Base-by-base conservation (phyloP, 2,329 filamentous ascomycete species). In the Rosellinia necatrix region DNA sequence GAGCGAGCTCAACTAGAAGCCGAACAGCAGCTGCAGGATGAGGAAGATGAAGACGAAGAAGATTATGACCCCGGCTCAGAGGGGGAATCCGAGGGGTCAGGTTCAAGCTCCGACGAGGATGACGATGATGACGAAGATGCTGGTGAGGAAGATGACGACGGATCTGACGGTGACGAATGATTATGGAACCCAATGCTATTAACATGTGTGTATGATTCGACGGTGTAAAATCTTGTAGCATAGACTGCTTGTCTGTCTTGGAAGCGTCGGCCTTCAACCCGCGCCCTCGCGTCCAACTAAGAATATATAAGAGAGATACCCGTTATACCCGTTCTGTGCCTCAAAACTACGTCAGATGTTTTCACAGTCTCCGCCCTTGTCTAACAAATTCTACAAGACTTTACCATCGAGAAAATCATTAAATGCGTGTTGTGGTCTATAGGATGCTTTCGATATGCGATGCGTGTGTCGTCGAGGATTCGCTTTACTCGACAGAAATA, bases 41-140 rank as follows among this genome's bases (percentile, higher is more conserved):
- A 85, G 1, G 84, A 86, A 53, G 84, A 86, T 44, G 84, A 86
- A 53, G 76, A 85, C 4, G 85, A 87, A 62, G 84, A 88, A 61
- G 85, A 88, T 63, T 87, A 87, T 61, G 83, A 88, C 56, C 85
- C 85, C 0, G 83, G 82, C 0, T 83, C 78, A 34, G 82, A 85
- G 4, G 83, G 76, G 0, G 82, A 85, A 4, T 85, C 81, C 49
- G 84, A 82, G 9, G 83, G 83, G 0, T 81, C 78, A 1, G 83
- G 82, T 0, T 68, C 68, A 2, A 79, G 76, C 27, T 76, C 73
- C 12, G 81, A 81, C 3, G 81, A 78, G 0, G 78, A 79, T 0
- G 80, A 80, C 2, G 82, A 81, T 0, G 81, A 82, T 2, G 81
- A 78, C 2, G 78, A 78, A 0, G 78, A 74, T 0, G 76, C 73